Percentiles rank a stretch among this genome's conserved stretches.
phyloP scores from a whole-genome alignment of 2,329 filamentous ascomycete genomes.

The Ilyonectria sp. region DNA sequence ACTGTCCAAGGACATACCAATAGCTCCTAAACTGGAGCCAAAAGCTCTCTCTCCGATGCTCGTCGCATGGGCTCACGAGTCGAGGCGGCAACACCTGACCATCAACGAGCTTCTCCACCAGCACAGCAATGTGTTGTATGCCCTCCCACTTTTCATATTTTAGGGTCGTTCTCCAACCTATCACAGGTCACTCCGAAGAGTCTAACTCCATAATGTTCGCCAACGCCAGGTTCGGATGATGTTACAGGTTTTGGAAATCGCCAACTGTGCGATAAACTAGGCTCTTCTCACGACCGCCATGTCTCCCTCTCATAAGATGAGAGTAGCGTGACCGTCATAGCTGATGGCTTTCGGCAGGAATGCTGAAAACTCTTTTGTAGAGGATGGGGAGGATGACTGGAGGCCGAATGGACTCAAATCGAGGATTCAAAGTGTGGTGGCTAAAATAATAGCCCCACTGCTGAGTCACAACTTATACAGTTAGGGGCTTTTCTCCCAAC shows the following conservation, averaged over 20 bases:
- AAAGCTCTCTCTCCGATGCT: constrained; percentile 30
- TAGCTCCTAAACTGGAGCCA: not conserved
- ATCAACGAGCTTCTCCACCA: constrained; percentile 37
- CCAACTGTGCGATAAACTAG: constrained; percentile 3
- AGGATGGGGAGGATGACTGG: not conserved
- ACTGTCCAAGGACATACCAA: constrained; percentile 1
- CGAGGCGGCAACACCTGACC: constrained; percentile 31
- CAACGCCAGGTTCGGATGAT: constrained; percentile 46
- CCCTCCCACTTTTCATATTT: constrained; percentile 31
- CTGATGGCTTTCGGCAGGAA: not conserved
- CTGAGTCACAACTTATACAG: constrained; percentile 34
- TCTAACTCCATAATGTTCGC: constrained; percentile 42
- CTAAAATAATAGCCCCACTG: constrained; percentile 6
- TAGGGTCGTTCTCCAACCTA: constrained; percentile 36
- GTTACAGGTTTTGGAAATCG: constrained; percentile 33
- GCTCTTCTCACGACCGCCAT: not conserved
- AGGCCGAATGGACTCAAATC: not conserved
- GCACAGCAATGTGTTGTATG: constrained; percentile 26
- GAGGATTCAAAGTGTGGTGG: not conserved
- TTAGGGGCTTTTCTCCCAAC: constrained; percentile 51
- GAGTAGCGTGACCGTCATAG: not conserved
- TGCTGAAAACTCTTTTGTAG: not conserved
- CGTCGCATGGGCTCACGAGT: constrained; percentile 32
- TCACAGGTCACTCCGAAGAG: constrained; percentile 32
- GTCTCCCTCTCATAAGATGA: not conserved